A percentile compares a stretch with the other conserved stretches of the same genome.
These are phyloP conservation scores for Psilocybe cyanescens DNA, from an alignment of 768 basidiomycete species.

Conservation along the genomic window DNA sequence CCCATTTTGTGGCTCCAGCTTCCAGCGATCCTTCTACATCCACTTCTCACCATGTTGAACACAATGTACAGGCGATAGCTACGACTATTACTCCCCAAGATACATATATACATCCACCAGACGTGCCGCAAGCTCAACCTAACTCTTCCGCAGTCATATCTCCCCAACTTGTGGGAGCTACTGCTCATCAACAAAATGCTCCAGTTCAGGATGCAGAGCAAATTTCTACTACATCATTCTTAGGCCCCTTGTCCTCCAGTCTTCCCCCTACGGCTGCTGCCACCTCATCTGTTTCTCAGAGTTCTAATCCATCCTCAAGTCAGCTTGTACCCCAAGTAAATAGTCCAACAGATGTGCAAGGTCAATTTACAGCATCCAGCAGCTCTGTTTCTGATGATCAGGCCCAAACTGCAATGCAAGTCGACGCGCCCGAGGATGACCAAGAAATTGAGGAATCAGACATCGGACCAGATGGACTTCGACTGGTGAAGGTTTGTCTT, in stretches of 20 bases:
- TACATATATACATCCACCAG: slow-evolving; percentile 12
- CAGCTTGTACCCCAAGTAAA: too few species aligned
- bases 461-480: slow-evolving; percentile 45
- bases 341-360: too few species aligned
- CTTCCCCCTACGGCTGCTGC: not conserved
- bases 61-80: not conserved
- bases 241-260: not conserved
- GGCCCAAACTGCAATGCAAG: slow-evolving; percentile 1
- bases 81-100: slow-evolving; percentile 19
- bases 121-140: not conserved
- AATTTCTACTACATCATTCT: not conserved
- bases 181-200: not conserved
- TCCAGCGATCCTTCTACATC: not conserved
- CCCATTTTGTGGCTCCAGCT: not conserved
- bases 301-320: too few species aligned
- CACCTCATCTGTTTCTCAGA: not conserved
- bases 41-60: not conserved
- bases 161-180: not conserved
- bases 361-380: too few species aligned
- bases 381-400: not conserved
- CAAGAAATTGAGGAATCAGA: slow-evolving; percentile 39
- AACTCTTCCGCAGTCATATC: not conserved
- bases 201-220: not conserved
- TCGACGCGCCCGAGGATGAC: slow-evolving; percentile 27
- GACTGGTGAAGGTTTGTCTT: slow-evolving; percentile 43